Conservation (phyloP, 345 rosid species). For the Syzygium jambos region DNA sequence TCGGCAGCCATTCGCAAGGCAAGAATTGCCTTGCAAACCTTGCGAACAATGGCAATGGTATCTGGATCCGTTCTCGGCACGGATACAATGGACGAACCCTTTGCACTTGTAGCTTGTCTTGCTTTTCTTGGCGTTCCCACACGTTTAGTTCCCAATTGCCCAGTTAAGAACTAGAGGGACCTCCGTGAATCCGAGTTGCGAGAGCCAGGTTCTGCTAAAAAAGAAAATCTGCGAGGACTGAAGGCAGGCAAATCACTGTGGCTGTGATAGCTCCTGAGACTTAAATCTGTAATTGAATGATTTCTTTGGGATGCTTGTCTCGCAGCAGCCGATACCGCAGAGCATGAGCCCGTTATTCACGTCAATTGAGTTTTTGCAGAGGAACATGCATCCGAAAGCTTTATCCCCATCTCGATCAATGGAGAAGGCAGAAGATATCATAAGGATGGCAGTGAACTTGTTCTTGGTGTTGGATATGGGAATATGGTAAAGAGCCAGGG, state of each 20-base stretch:
- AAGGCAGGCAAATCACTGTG: not conserved
- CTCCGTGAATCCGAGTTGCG: not conserved
- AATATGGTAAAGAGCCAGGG: not conserved
- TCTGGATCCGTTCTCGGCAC: not conserved
- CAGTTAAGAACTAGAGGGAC: conserved; percentile 16
- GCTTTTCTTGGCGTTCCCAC: not conserved
- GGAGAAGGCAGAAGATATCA: not conserved
- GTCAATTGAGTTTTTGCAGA: not conserved
- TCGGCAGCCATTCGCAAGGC: not conserved
- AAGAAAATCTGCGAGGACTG: conserved; percentile 14
- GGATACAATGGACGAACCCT: not conserved
- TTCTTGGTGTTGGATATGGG: not conserved
- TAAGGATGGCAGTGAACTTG: not conserved
- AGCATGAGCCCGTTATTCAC: not conserved
- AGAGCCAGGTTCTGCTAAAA: not conserved
- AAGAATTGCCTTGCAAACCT: not conserved
- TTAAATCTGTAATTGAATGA: not conserved
- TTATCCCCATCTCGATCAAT: not conserved
- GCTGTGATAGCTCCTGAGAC: not conserved
- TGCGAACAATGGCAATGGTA: not conserved
- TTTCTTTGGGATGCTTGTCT: not conserved
- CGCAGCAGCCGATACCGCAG: not conserved
- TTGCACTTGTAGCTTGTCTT: not conserved
- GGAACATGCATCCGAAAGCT: not conserved
- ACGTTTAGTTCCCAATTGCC: conserved; percentile 2